phyloP scores from a whole-genome alignment of 1,284 basidiomycete species.

The Puccinia horiana region DNA sequence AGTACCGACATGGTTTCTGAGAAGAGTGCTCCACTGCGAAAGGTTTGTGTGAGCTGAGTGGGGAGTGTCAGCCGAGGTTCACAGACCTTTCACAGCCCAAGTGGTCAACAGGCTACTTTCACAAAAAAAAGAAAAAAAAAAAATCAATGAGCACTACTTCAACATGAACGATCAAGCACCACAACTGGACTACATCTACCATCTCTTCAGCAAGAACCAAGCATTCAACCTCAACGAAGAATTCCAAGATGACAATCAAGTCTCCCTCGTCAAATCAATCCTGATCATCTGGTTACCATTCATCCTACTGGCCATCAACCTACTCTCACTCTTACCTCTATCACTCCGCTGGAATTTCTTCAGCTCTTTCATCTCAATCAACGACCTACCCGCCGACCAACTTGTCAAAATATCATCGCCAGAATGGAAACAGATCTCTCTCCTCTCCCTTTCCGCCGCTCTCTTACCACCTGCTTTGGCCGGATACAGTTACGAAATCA shows the following conservation, averaged over 20 bases:
- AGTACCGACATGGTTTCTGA: constrained; percentile 72
- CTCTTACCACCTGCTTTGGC: constrained; percentile 16
- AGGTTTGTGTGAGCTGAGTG: background rate
- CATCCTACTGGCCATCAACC: constrained; percentile 3
- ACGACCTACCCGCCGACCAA: background rate
- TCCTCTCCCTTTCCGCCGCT: background rate
- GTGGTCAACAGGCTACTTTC: too few species aligned
- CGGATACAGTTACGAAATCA: constrained; percentile 7
- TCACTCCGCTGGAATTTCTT: background rate
- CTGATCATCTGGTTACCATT: background rate
- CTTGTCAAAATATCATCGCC: background rate
- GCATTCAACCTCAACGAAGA: background rate
- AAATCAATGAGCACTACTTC: background rate
- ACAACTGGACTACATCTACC: background rate
- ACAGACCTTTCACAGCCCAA: background rate
- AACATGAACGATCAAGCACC: background rate
- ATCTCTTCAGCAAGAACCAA: background rate
- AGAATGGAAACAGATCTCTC: background rate
- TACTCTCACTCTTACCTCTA: background rate
- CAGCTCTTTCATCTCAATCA: background rate
- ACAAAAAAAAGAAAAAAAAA: too few species aligned
- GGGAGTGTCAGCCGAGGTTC: background rate
- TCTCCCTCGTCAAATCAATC: background rate
- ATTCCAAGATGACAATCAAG: background rate
- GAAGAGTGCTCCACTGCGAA: background rate